phyloP scores from a whole-genome alignment of 805 yeast species.

The Jamesozyma spencerorum region DNA sequence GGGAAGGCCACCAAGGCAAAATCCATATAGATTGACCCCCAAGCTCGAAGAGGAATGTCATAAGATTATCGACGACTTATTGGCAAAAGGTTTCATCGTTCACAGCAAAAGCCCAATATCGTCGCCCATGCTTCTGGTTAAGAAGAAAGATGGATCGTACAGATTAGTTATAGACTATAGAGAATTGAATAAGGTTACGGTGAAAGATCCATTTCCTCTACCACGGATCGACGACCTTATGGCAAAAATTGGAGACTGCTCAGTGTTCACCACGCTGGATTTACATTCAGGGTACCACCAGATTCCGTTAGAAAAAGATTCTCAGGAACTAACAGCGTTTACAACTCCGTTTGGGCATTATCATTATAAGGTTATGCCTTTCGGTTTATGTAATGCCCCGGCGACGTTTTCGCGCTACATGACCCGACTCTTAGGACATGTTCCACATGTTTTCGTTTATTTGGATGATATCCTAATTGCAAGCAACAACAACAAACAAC shows the following conservation, averaged over 20 bases:
- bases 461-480: conserved; percentile 12
- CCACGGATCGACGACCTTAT: no score
- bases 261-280: no score
- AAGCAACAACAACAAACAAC: not conserved
- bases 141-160: conserved; percentile 9
- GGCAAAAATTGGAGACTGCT: no score
- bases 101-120: not conserved
- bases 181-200: conserved; percentile 4
- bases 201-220: conserved; percentile 9
- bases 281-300: no score
- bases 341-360: conserved; percentile 11
- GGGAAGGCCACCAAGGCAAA: no score
- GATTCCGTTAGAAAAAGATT: conserved; percentile 6
- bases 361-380: conserved; percentile 14
- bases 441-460: conserved; percentile 11
- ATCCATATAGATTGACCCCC: not conserved
- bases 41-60: no score
- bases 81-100: not conserved
- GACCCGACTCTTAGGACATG: no score
- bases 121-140: no score
- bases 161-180: conserved; percentile 9
- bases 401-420: conserved; percentile 13
- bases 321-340: conserved; percentile 8
- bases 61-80: not conserved
- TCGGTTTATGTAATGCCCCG: no score